Percentiles rank a stretch among this genome's conserved stretches.
phyloP scores from a whole-genome alignment of 1,139 yeast genomes.

The Yamadazyma mexicana region DNA sequence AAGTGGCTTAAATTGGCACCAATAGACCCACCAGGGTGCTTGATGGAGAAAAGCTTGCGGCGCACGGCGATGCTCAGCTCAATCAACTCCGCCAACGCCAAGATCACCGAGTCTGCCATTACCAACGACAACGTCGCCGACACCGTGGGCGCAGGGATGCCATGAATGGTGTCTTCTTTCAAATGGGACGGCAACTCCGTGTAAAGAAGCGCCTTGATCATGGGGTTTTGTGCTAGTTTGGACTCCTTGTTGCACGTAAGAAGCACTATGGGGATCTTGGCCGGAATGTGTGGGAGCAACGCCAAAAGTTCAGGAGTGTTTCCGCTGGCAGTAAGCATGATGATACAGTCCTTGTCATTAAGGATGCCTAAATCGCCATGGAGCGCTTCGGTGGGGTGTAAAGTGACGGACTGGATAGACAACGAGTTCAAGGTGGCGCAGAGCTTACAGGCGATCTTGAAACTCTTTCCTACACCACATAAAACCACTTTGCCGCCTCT shows the following conservation, averaged over 20 bases:
- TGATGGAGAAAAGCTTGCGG: constrained; percentile 56
- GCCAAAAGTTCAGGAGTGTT: constrained; percentile 73
- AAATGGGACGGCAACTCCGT: constrained; percentile 62
- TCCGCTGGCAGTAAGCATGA: constrained; percentile 80
- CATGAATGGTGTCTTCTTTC: constrained; percentile 68
- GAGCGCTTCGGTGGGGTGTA: constrained; percentile 86
- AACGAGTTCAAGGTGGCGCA: constrained; percentile 83
- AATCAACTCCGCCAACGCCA: constrained; percentile 69
- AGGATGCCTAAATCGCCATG: constrained; percentile 88
- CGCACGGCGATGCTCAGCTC: constrained; percentile 57
- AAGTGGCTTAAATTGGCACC: constrained; percentile 54
- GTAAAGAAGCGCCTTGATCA: constrained; percentile 51
- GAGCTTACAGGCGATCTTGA: constrained; percentile 72
- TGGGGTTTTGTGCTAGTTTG: constrained; percentile 44
- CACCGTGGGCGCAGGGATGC: constrained; percentile 86
- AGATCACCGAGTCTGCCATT: constrained; percentile 75
- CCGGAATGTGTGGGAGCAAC: constrained; percentile 59
- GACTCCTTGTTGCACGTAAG: constrained; percentile 62
- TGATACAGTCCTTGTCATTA: constrained; percentile 58
- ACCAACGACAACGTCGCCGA: constrained; percentile 77
- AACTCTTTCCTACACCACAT: constrained; percentile 84
- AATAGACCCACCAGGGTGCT: constrained; percentile 92
- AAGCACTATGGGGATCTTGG: constrained; percentile 54
- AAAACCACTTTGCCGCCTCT: constrained; percentile 68
- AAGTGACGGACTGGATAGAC: constrained; percentile 62